phyloP scores from a whole-genome alignment of 2,329 filamentous ascomycete genomes.

The Thielaviopsis euricoi region DNA sequence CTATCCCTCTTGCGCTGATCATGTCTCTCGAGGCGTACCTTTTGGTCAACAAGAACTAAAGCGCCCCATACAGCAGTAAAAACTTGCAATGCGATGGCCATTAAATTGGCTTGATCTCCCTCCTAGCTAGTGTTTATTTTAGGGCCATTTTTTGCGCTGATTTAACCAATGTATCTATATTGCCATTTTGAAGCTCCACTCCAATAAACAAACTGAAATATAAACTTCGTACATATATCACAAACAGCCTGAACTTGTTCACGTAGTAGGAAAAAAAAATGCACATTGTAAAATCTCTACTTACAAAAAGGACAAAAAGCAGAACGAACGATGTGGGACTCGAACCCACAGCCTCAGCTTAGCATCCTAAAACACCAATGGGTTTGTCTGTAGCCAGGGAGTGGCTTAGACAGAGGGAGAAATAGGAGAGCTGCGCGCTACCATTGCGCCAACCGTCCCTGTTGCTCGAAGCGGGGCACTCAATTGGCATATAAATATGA shows the following conservation, averaged over 20 bases:
- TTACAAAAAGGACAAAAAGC: background rate
- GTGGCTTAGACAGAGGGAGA: background rate
- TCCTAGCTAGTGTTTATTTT: background rate
- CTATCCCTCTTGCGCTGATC: slow-evolving; percentile 24
- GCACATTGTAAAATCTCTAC: background rate
- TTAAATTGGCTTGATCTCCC: too few relatives aligned
- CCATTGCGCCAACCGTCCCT: slow-evolving; percentile 12
- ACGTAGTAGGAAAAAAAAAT: background rate
- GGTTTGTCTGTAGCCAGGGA: background rate
- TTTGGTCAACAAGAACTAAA: background rate
- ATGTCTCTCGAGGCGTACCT: slow-evolving; percentile 15
- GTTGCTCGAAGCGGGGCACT: background rate
- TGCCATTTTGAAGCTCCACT: too few relatives aligned
- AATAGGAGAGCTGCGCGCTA: slow-evolving; percentile 12
- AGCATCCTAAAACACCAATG: background rate
- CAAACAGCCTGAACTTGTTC: background rate
- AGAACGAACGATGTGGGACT: slow-evolving; percentile 11
- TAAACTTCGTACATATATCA: background rate
- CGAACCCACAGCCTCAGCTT: slow-evolving; percentile 13
- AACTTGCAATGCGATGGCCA: background rate
- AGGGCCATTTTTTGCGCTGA: too few relatives aligned
- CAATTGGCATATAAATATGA: background rate
- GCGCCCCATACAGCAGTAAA: too few relatives aligned
- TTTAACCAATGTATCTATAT: too few relatives aligned
- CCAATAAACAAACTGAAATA: background rate